Evolutionary conservation across 495 filamentous ascomycete genomes (phyloP).

Genomic region (Talaromyces borbonicus): DNA sequence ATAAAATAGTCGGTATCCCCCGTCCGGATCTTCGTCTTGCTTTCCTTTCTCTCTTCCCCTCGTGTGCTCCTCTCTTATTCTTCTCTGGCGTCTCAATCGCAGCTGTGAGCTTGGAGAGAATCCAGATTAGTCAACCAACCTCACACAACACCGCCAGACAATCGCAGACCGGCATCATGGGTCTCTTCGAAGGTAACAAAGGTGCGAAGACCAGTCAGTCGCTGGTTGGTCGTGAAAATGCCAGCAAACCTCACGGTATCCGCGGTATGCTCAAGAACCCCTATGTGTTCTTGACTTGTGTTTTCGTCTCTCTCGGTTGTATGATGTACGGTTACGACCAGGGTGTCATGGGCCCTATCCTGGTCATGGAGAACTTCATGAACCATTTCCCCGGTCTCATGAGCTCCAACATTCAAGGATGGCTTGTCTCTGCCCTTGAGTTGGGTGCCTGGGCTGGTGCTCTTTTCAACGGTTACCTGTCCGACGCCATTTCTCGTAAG

Average conservation of each 20-base stretch:
- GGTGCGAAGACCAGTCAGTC: slow-evolving; percentile 18
- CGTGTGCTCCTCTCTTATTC: not conserved
- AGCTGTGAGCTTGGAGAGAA: slow-evolving; percentile 1
- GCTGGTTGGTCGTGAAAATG: slow-evolving; percentile 25
- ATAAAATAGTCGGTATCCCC: not conserved
- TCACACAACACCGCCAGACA: slow-evolving; percentile 1
- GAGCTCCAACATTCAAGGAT: slow-evolving; percentile 59
- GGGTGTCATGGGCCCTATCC: slow-evolving; percentile 62
- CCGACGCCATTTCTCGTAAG: slow-evolving; percentile 66
- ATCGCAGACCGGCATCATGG: not conserved
- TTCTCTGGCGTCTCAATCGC: not conserved
- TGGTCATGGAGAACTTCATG: slow-evolving; percentile 23
- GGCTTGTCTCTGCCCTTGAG: slow-evolving; percentile 70
- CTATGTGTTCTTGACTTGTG: slow-evolving; percentile 27
- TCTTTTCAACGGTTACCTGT: slow-evolving; percentile 63
- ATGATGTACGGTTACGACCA: slow-evolving; percentile 57
- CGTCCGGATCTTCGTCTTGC: not conserved
- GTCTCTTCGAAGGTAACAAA: not conserved
- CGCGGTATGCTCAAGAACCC: slow-evolving; percentile 29
- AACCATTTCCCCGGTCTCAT: slow-evolving; percentile 38
- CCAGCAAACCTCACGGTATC: slow-evolving; percentile 24
- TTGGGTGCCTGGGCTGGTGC: slow-evolving; percentile 75
- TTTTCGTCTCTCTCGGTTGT: slow-evolving; percentile 69
- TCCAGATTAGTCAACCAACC: not conserved
- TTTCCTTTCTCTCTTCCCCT: not conserved